Evolutionary conservation across 78 protist genomes (phyloP).

Genomic region (Chrysochromulina parva): DNA sequence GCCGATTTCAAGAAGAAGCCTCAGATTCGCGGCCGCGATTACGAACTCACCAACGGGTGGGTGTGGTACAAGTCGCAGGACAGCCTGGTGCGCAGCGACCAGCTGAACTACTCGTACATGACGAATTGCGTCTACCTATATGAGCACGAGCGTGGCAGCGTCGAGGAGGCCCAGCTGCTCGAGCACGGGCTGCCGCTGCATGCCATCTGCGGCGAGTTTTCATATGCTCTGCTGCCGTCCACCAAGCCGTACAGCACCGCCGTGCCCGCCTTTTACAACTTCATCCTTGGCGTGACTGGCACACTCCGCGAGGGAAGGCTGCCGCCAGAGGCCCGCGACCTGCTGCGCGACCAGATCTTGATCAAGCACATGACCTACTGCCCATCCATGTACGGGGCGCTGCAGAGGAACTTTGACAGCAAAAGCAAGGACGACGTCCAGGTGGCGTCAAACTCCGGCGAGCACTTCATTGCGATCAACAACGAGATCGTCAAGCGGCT

Average conservation of each 20-base stretch:
- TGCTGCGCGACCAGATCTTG: neutral
- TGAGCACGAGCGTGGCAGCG: neutral
- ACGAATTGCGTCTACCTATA: neutral
- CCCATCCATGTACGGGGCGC: neutral
- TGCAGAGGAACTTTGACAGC: neutral
- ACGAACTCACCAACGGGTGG: neutral
- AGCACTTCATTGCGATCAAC: neutral
- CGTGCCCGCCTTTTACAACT: neutral
- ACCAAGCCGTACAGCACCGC: neutral
- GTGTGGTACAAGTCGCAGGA: neutral
- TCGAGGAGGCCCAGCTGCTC: neutral
- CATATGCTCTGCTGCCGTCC: neutral
- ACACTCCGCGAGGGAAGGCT: neutral
- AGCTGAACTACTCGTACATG: neutral
- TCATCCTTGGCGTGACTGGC: conserved; percentile 40
- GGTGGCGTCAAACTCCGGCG: neutral
- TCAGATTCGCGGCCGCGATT: no score
- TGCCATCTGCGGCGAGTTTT: neutral
- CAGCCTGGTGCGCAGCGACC: neutral
- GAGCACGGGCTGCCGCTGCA: no score
- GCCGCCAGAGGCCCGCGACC: neutral
- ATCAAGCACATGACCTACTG: neutral
- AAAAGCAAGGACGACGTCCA: neutral
- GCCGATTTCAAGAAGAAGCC: neutral
- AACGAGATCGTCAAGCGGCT: neutral